Conservation (phyloP, 495 filamentous ascomycete genomes). For the Neurospora sp. region DNA sequence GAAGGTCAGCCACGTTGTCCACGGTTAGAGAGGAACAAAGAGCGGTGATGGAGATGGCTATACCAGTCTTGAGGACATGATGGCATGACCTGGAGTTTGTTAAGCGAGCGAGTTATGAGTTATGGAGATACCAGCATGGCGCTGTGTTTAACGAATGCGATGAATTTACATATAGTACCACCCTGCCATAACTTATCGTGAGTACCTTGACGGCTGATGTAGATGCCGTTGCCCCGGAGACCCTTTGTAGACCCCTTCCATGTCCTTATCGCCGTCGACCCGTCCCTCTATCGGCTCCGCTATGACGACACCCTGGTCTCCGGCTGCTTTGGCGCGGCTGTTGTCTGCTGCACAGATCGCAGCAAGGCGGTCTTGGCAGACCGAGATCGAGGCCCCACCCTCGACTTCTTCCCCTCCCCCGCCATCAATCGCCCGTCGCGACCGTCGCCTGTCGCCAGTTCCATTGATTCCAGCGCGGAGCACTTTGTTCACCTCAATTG, state of each 20-base stretch:
- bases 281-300: neutral
- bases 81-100: neutral
- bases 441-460: neutral
- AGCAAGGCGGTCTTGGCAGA: neutral
- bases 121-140: neutral
- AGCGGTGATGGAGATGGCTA: neutral
- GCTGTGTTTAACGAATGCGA: neutral
- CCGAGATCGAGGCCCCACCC: neutral
- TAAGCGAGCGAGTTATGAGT: neutral
- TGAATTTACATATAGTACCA: neutral
- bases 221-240: neutral
- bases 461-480: neutral
- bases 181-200: neutral
- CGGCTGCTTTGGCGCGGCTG: neutral
- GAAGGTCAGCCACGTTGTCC: slow-evolving; percentile 59
- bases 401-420: neutral
- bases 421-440: neutral
- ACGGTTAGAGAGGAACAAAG: slow-evolving; percentile 30
- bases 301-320: neutral
- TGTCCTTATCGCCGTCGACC: neutral
- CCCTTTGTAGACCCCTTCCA: neutral
- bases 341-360: neutral
- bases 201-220: neutral
- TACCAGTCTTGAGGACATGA: neutral
- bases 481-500: neutral